Base-by-base conservation (phyloP, 2,329 filamentous ascomycete species). In the Colletotrichum sp. region DNA sequence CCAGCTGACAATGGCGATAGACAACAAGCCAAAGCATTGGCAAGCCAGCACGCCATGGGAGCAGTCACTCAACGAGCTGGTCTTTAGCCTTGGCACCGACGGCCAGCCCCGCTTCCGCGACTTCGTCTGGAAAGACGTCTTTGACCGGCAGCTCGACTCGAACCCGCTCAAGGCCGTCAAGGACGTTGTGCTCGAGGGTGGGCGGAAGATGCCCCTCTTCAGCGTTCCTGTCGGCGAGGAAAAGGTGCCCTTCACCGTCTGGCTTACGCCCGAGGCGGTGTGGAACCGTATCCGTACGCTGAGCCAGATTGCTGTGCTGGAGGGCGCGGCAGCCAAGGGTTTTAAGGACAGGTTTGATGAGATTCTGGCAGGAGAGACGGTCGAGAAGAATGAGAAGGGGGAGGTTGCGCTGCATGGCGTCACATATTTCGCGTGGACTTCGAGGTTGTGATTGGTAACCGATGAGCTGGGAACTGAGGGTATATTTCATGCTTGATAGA, bases 271-370 rank as follows among this genome's bases (percentile, higher is more conserved):
- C 74, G 90, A 94, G 66, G 89, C 87, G 70, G 83, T 95, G 65
- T 94, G 92, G 91, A 87, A 90, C 69, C 88, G 94, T 43, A 88
- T 93, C 75, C 87, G 86, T 64, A 95, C 93, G 15, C 84, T 95
- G 73, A 94, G 92, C 80, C 93, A 95, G 81, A 90, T 95, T 76
- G 89, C 91, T 6, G 87, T 92, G 68, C 83, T 94, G 15, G 82
- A 88, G 63, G 90, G 87, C 2, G 85, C 88, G 69, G 85, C 88
- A 60, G 87, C 87, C 79, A 86, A 85, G 71, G 83, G 86, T 57
- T 89, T 90, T 61, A 86, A 86, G 72, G 86, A 85, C 59, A 83
- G 85, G 74, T 89, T 93, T 76, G 89, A 92, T 67, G 86, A 90
- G 71, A 88, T 89, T 10, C 77, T 95, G 75, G 85, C 86, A 34